phyloP scores from a whole-genome alignment of 306 rosid genomes.

The Dalbergia cultrata region DNA sequence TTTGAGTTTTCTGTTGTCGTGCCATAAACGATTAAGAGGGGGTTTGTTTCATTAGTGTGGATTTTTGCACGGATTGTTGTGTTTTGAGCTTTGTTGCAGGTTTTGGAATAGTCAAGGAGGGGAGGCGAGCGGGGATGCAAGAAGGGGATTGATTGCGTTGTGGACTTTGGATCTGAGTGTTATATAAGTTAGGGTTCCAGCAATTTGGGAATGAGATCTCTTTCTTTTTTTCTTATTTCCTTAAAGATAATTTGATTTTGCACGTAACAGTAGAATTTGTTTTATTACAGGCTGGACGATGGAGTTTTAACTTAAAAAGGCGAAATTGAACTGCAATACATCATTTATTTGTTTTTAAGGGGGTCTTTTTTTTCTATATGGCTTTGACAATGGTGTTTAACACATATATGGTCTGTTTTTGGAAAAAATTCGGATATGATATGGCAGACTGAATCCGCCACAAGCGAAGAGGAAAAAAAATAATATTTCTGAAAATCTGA shows the following conservation, averaged over 20 bases:
- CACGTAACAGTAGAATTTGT: not conserved
- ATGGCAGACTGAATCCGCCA: too few relatives aligned
- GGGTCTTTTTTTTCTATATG: too few relatives aligned
- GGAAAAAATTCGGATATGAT: too few relatives aligned
- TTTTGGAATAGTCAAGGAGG: not conserved
- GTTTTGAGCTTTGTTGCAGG: not conserved
- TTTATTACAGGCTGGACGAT: not conserved
- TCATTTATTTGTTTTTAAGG: too few relatives aligned
- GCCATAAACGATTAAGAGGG: constrained; percentile 43
- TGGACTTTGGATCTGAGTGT: not conserved
- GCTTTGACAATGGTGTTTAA: too few relatives aligned
- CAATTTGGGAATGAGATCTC: constrained; percentile 9
- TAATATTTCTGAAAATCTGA: too few relatives aligned
- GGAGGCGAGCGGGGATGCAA: not conserved
- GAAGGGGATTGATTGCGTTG: not conserved
- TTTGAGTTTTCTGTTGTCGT: not conserved
- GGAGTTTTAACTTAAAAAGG: too few relatives aligned
- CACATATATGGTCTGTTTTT: too few relatives aligned
- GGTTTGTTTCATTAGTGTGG: constrained; percentile 4
- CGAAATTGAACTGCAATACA: too few relatives aligned
- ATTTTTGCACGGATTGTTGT: not conserved
- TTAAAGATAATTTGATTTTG: not conserved
- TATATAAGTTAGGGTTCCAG: constrained; percentile 42
- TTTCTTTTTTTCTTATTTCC: not conserved
- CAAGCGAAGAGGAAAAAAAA: too few relatives aligned